Base-by-base conservation (phyloP, 768 basidiomycete species). In the Trametes maxima region DNA sequence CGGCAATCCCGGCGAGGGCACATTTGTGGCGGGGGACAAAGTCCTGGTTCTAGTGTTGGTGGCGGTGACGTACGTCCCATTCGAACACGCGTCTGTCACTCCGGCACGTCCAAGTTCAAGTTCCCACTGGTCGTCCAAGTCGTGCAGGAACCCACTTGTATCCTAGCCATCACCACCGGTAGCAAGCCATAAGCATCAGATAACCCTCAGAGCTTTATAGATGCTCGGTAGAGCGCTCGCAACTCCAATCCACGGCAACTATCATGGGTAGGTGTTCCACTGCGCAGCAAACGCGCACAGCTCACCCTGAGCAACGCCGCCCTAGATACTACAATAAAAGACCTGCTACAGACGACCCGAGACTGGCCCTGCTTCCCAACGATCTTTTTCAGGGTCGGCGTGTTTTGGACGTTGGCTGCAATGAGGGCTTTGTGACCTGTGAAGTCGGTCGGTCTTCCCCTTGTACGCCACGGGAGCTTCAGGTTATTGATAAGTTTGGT, bases 381-480 rank as follows among this genome's bases (percentile, higher is more conserved):
- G 65, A 72, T 1, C 75, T 89, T 36, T 86, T 94, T 66, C 25
- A 60, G 3, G 80, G 73, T 14, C 82, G 83, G 59, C 76, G 78
- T 48, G 87, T 95, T 2, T 79, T 96, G 12, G 94, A 96, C 73
- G 75, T 95, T 0, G 94, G 94, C 0, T 92, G 91, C 70, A 96
- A 95, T 71, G 87, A 92, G 68, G 94, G 94, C 8, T 85, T 82
- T 80, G 86, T 95, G 37, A 88, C 90, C 1, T 89, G 89, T 69
- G 91, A 95, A 71, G 85, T 95, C n/a, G 93, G 93, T 88, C 64
- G 49, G 78, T 16, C n/a, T 14, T 7, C 2, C 39, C n/a, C n/a
- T n/a, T 37, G 8, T 22, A 37, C 19, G 13, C 5, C 5, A 2
- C 12, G 21, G 6, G 6, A 3, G 5, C 4, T 5, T 21, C 12